These are phyloP conservation scores for Ganoderma multipileum DNA, from an alignment of 1,284 basidiomycete species.

Conservation along the genomic window DNA sequence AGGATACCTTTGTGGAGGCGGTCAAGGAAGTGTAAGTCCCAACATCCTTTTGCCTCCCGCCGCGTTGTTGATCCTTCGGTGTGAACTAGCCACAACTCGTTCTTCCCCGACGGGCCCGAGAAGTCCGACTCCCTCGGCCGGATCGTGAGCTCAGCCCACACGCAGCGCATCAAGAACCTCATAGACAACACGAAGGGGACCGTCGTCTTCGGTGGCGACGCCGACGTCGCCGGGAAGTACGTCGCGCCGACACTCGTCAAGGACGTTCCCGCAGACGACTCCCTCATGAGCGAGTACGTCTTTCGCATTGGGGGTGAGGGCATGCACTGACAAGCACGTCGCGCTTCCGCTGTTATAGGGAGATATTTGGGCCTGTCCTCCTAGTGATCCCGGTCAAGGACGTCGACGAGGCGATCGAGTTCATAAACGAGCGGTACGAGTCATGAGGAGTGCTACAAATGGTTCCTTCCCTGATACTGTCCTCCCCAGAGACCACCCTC, in stretches of 20 bases:
- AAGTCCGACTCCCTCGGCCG: conserved; percentile 49
- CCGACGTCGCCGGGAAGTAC: conserved; percentile 60
- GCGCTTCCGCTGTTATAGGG: conserved; percentile 34
- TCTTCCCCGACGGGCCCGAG: conserved; percentile 56
- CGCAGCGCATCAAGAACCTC: conserved; percentile 64
- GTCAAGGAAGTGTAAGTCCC: conserved; percentile 60
- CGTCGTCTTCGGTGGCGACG: conserved; percentile 73
- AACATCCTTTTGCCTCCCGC: background rate
- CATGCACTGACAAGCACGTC: background rate
- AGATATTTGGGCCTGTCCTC: conserved; percentile 50
- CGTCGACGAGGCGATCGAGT: conserved; percentile 74
- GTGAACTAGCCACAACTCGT: conserved; percentile 33
- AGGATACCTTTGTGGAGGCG: conserved; percentile 67
- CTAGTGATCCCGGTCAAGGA: conserved; percentile 79
- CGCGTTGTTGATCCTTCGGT: background rate
- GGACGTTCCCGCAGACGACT: conserved; percentile 67
- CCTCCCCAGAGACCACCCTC: conserved; percentile 59
- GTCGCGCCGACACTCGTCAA: conserved; percentile 72
- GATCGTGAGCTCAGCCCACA: conserved; percentile 59
- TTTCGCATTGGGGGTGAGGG: too few relatives aligned
- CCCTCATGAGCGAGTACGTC: conserved; percentile 73
- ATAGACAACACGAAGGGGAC: conserved; percentile 74
- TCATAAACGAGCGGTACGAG: conserved; percentile 58
- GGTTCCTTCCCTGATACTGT: background rate
- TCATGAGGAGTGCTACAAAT: background rate